Percentiles rank a stretch among this genome's conserved stretches.
Conservation (phyloP, 805 yeast genomes). For the Yamadazyma sp. region DNA sequence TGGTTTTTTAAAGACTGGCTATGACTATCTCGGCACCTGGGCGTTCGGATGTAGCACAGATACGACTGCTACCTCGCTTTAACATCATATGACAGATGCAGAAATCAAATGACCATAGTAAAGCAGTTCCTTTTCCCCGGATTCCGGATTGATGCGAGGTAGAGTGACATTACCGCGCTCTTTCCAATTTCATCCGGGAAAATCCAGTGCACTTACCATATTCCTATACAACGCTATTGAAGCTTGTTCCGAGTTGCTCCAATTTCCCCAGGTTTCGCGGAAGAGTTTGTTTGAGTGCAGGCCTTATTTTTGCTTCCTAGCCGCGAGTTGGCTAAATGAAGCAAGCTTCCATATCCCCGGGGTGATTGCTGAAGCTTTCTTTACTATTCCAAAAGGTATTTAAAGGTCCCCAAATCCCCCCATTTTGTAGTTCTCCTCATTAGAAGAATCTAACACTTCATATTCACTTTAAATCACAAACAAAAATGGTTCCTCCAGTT, state of each 20-base stretch:
- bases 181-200: constrained; percentile 7
- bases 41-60: not conserved
- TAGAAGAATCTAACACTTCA: constrained; percentile 5
- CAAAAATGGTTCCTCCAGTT: constrained; percentile 43
- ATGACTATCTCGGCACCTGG: too few species aligned
- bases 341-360: constrained; percentile 16
- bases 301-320: not conserved
- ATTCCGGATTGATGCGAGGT: not conserved
- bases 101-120: not conserved
- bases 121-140: constrained; percentile 6
- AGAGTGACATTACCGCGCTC: not conserved
- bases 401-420: constrained; percentile 10
- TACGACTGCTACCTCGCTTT: too few species aligned
- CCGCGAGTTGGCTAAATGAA: not conserved
- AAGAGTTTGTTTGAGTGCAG: not conserved
- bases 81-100: constrained; percentile 2
- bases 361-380: constrained; percentile 4
- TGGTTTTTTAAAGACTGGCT: too few species aligned
- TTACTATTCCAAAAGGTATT: constrained; percentile 11
- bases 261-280: constrained; percentile 11
- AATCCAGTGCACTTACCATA: constrained; percentile 1
- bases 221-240: not conserved
- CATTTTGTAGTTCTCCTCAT: not conserved
- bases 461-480: not conserved
- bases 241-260: constrained; percentile 9